Evolutionary conservation across 306 rosid species (phyloP), one percentile per base, ranked within the genome.

Genomic region (Alnus rubra): DNA sequence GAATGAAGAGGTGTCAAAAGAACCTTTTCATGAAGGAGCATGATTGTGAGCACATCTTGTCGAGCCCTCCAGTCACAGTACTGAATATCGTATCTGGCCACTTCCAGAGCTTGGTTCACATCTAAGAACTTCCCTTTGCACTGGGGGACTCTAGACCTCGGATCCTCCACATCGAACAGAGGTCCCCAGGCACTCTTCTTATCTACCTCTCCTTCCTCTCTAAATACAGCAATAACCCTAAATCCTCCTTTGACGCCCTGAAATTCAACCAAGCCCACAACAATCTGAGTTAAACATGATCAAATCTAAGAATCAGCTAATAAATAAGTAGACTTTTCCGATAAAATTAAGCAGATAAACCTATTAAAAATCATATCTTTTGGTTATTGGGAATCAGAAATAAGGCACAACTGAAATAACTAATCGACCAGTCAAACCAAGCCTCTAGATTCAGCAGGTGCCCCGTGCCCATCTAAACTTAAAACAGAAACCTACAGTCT

Each of bases 11-110:
- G 74, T 69, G 74, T 47, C 33, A 53, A 51, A 2, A 52, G 73
- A 60, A 95, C 99, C 99, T 91, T 96, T 82, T 96, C 97, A 74
- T 93, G 99, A 77, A 96, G 98, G 69, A 89, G 96, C 99, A 91
- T 91, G 87, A 93, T 96, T 67, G 97, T 71, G 31, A 93, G 99
- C 67, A 96, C 88, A 15, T 96, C 99, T 84, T 89, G 99, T 28
- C 99, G 93, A 87, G 99, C 99, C 48, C 97, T 91, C 99, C 99
- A 96, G 86, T 96, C 99, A 56, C 89, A 93, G 78, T 93, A 96
- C 53, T 93, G 97, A 85, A 96, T 78, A 82, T 96, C 99, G 49
- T 65, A 84, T 75, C 96, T 89, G 49, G 94, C 99, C 56, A 96
- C 93, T 89, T 96, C 98, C 47, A 91, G 73, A 42, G 98, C 99